Evolutionary conservation across 495 filamentous ascomycete species (phyloP).

Genomic region (Penicillium tannophilum): DNA sequence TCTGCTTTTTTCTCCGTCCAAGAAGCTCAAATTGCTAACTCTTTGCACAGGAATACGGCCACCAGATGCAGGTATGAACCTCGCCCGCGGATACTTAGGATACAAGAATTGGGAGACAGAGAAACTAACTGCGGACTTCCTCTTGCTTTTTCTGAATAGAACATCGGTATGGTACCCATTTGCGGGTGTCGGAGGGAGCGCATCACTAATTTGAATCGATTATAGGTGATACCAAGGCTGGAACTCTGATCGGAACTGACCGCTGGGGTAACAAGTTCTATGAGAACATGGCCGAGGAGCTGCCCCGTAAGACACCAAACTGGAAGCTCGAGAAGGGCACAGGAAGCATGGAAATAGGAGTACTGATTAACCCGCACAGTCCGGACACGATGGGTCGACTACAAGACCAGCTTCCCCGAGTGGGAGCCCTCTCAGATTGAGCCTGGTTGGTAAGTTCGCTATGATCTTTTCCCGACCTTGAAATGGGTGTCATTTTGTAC

Average conservation of each 20-base stretch:
- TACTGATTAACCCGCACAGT: conserved; percentile 53
- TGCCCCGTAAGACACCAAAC: conserved; percentile 68
- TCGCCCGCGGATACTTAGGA: conserved; percentile 18
- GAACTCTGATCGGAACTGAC: conserved; percentile 82
- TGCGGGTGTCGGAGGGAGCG: conserved; percentile 2
- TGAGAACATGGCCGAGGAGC: conserved; percentile 89
- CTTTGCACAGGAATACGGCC: conserved; percentile 70
- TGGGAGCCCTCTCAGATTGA: conserved; percentile 91
- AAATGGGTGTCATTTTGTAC: neutral
- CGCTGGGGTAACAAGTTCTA: conserved; percentile 96
- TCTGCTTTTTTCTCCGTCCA: neutral
- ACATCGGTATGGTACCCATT: conserved; percentile 59
- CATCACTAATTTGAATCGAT: conserved; percentile 24
- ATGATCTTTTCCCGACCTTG: neutral
- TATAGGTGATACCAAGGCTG: conserved; percentile 94
- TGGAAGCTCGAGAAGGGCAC: neutral
- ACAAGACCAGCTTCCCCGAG: conserved; percentile 70
- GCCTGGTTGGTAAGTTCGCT: conserved; percentile 76
- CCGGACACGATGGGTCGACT: conserved; percentile 97
- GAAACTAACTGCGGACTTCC: conserved; percentile 27
- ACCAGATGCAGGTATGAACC: conserved; percentile 83
- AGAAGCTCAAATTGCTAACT: conserved; percentile 32
- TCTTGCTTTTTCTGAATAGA: conserved; percentile 44
- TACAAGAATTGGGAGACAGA: conserved; percentile 4
- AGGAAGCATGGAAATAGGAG: neutral